Conservation (phyloP, 2,329 filamentous ascomycete genomes). For the Aspergillus tanneri region DNA sequence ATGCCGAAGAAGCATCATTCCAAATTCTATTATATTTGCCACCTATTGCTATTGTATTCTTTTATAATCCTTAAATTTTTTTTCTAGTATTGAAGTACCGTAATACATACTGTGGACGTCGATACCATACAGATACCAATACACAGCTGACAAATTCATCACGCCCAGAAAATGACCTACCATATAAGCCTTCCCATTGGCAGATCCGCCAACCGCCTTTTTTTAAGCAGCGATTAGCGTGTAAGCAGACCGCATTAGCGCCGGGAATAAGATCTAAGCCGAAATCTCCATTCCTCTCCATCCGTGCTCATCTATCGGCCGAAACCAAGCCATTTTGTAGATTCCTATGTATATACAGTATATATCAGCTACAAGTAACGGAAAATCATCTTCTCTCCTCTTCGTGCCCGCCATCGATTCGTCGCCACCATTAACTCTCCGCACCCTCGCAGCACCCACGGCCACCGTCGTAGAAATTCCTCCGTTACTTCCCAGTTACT, state of each 20-base stretch:
- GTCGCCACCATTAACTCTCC: conserved; percentile 28
- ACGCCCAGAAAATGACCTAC: not conserved
- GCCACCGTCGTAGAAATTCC: conserved; percentile 50
- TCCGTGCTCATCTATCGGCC: not conserved
- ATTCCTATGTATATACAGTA: not conserved
- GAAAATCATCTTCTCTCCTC: conserved; percentile 15
- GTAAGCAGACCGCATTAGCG: conserved; percentile 20
- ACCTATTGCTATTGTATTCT: too few species aligned
- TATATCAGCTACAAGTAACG: conserved; percentile 4
- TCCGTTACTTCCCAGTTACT: conserved; percentile 51
- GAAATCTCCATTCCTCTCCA: too few species aligned
- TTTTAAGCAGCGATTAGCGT: conserved; percentile 11
- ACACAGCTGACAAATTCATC: not conserved
- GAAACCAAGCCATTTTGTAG: not conserved
- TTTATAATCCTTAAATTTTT: too few species aligned
- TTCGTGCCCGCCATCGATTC: conserved; percentile 26
- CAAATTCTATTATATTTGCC: too few species aligned
- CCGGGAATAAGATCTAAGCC: conserved; percentile 1
- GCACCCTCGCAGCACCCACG: conserved; percentile 31
- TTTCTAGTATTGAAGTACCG: too few species aligned
- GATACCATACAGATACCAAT: not conserved
- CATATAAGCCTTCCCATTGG: not conserved
- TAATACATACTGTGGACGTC: too few species aligned
- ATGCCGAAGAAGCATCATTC: too few species aligned
- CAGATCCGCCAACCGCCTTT: not conserved